phyloP scores from a whole-genome alignment of 202 grass and related monocot genomes.

The Alloteropsis angusta region DNA sequence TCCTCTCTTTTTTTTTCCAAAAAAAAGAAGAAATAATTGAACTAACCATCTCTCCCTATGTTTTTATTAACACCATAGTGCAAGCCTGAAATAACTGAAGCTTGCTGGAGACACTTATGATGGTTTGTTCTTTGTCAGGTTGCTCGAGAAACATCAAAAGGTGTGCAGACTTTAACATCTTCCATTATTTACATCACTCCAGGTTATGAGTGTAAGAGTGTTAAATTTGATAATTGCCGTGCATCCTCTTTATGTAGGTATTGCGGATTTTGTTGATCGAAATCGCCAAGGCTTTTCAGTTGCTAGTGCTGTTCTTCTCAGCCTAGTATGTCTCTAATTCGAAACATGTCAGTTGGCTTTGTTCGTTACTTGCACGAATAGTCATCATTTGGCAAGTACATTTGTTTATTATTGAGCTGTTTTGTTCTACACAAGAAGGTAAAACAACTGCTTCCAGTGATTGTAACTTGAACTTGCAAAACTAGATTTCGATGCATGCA shows the following conservation, averaged over 20 bases:
- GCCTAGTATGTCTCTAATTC: slow-evolving; percentile 52
- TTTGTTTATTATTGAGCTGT: slow-evolving; percentile 6
- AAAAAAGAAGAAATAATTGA: background rate
- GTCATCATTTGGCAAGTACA: slow-evolving; percentile 13
- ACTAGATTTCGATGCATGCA: background rate
- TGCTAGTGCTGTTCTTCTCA: slow-evolving; percentile 78
- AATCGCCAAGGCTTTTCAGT: slow-evolving; percentile 67
- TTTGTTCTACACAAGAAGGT: slow-evolving; percentile 19
- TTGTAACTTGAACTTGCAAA: background rate
- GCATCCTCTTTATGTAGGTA: slow-evolving; percentile 41
- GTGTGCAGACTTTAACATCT: slow-evolving; percentile 32
- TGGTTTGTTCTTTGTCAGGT: slow-evolving; percentile 48
- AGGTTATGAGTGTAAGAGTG: slow-evolving; percentile 7
- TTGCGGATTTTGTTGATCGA: slow-evolving; percentile 73
- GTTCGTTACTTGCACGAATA: slow-evolving; percentile 12
- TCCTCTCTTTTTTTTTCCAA: background rate
- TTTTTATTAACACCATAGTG: slow-evolving; percentile 10
- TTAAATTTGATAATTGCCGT: background rate
- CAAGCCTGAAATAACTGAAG: slow-evolving; percentile 23
- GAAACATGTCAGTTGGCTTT: background rate
- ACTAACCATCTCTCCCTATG: background rate
- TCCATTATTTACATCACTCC: background rate
- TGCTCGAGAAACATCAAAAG: slow-evolving; percentile 60
- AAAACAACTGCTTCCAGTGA: background rate
- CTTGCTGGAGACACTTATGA: slow-evolving; percentile 26